Evolutionary conservation across 1,139 yeast genomes (phyloP), one percentile per base, ranked within the genome.

Genomic region (Lodderomyces beijingensis): DNA sequence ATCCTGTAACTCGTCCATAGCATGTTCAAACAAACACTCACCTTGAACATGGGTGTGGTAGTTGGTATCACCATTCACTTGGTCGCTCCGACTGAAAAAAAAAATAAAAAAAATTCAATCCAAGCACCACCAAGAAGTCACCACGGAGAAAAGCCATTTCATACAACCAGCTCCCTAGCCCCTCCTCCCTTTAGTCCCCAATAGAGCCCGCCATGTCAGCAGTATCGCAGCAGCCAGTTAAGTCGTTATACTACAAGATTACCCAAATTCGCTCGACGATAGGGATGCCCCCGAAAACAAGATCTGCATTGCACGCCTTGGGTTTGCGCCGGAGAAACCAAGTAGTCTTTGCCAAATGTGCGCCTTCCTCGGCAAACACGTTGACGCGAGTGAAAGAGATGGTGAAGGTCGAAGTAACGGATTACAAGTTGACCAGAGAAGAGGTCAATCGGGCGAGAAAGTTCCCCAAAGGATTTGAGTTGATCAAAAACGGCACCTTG

Each of bases 321-420:
- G 97, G 97, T 0, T 75, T 91, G 38, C 73, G 69, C 36, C 79
- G 73, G 50, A 77, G 93, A 48, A 84, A 88, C 36, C 79, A 81
- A 29, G 74, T 80, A 1, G 80, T 79, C 4, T 89, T 82, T 60
- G 88, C 80, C 48, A 64, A 65, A 31, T 88, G 86, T 8, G 71
- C 82, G 16, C 88, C 93, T 14, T 74, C 82, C 25, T 74, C 83
- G 37, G 96, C 97, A 5, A 95, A 95, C 53, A 80, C 82, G 63
- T 71, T 91, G 39, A 77, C 87, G 31, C 69, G 74, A 39, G 86
- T 91, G 35, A 91, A 91, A 57, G 97, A 91, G 56, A 66, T 91
- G 37, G 91, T 91, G n/a, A 74, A 74, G 37, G 93, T 91, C 19
- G 93, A 88, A 46, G 65, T 88, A 27, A 80, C 83, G 6, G 79